A percentile compares a stretch with the other conserved stretches of the same genome.
phyloP scores from a whole-genome alignment of 805 yeast genomes.

The Yamadazyma insecticola region DNA sequence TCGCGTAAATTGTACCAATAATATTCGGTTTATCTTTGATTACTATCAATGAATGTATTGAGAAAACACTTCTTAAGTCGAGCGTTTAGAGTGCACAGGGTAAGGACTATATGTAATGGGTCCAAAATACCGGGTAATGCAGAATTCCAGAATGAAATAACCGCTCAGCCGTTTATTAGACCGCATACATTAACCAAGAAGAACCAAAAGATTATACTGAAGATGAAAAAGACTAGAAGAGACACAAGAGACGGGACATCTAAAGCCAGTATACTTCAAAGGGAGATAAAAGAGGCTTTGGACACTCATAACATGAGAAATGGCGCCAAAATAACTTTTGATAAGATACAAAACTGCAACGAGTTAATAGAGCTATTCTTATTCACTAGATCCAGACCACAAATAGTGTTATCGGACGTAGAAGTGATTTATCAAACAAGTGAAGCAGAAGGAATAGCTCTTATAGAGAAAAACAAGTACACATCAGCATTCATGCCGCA shows the following conservation, averaged over 20 bases:
- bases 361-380: slow-evolving; percentile 20
- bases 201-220: too few species aligned
- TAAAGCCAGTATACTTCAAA: slow-evolving; percentile 17
- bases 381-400: slow-evolving; percentile 18
- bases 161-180: too few species aligned
- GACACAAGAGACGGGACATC: slow-evolving; percentile 28
- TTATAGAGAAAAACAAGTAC: slow-evolving; percentile 21
- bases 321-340: slow-evolving; percentile 7
- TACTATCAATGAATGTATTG: too few species aligned
- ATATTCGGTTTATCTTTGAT: too few species aligned
- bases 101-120: too few species aligned
- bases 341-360: slow-evolving; percentile 16
- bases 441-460: slow-evolving; percentile 35
- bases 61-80: too few species aligned
- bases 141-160: too few species aligned
- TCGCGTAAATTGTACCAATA: too few species aligned
- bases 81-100: too few species aligned
- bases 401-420: slow-evolving; percentile 9
- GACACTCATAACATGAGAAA: slow-evolving; percentile 3
- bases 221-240: slow-evolving; percentile 25
- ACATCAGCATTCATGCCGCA: slow-evolving; percentile 10
- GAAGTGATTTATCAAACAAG: slow-evolving; percentile 23
- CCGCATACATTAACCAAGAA: too few species aligned
- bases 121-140: too few species aligned
- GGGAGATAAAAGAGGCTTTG: slow-evolving; percentile 23